phyloP scores from a whole-genome alignment of 768 basidiomycete species.

The Clitopilus passeckerianus region DNA sequence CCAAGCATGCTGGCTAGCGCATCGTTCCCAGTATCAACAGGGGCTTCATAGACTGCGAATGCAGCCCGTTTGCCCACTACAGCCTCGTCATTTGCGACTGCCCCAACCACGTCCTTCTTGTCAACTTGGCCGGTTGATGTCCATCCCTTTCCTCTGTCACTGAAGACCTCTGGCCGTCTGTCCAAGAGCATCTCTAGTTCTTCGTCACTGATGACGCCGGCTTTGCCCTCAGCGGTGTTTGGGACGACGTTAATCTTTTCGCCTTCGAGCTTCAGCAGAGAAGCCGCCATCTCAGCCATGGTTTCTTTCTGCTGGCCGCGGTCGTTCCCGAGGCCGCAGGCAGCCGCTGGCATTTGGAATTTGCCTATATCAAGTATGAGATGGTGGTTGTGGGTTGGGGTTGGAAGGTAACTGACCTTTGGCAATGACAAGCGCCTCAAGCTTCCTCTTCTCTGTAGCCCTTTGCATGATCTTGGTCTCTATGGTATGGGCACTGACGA shows the following conservation, averaged over 20 bases:
- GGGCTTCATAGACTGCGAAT: constrained; percentile 77
- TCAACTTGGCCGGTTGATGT: constrained; percentile 36
- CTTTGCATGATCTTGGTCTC: constrained; percentile 90
- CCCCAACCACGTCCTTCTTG: constrained; percentile 6
- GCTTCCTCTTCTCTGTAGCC: constrained; percentile 81
- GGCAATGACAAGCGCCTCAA: constrained; percentile 94
- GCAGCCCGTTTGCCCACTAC: constrained; percentile 39
- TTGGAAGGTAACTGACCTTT: constrained; percentile 49
- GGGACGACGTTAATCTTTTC: constrained; percentile 88
- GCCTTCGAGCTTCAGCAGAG: constrained; percentile 74
- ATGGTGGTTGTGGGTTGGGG: neutral
- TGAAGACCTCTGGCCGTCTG: constrained; percentile 68
- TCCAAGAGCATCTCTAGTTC: constrained; percentile 83
- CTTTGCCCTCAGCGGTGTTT: constrained; percentile 62
- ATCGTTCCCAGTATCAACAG: constrained; percentile 59
- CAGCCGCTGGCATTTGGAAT: constrained; percentile 71
- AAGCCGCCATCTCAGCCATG: constrained; percentile 77
- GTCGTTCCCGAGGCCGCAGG: constrained; percentile 15
- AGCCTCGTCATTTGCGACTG: constrained; percentile 1
- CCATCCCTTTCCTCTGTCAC: constrained; percentile 71
- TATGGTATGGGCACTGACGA: constrained; percentile 84
- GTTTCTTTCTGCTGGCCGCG: constrained; percentile 49
- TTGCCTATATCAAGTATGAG: constrained; percentile 46
- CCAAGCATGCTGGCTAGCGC: constrained; percentile 67
- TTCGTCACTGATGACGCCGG: constrained; percentile 72